phyloP scores from a whole-genome alignment of 192 early-diverging fungal genomes.

The Mortierella alpina region DNA sequence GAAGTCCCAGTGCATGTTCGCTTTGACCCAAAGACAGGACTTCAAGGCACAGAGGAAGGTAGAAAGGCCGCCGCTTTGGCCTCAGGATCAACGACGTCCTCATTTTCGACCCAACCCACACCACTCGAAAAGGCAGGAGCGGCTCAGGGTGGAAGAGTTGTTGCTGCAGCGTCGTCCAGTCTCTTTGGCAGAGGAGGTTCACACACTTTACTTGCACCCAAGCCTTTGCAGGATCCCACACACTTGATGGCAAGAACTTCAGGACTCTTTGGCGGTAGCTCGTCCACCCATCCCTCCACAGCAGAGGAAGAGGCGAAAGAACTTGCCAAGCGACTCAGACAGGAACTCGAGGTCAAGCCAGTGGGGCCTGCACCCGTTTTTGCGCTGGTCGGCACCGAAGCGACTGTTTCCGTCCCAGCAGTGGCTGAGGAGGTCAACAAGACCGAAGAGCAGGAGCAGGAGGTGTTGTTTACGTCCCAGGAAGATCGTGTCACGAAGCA shows the following conservation, averaged over 20 bases:
- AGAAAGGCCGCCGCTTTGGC: neutral
- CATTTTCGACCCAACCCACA: neutral
- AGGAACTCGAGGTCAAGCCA: slow-evolving; percentile 20
- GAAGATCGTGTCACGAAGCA: slow-evolving; percentile 38
- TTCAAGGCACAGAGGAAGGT: slow-evolving; percentile 28
- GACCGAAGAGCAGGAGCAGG: neutral
- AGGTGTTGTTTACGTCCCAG: slow-evolving; percentile 28
- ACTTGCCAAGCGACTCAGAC: slow-evolving; percentile 31
- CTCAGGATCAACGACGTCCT: neutral
- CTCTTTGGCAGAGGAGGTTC: slow-evolving; percentile 21
- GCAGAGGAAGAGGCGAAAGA: slow-evolving; percentile 27
- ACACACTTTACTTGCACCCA: neutral
- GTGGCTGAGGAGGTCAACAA: neutral
- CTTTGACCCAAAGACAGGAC: slow-evolving; percentile 46
- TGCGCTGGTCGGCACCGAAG: slow-evolving; percentile 12
- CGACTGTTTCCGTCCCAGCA: no score
- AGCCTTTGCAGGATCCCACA: slow-evolving; percentile 19
- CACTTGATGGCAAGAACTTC: slow-evolving; percentile 23
- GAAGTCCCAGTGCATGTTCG: slow-evolving; percentile 38
- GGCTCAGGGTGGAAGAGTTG: slow-evolving; percentile 9
- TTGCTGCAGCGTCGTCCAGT: slow-evolving; percentile 19
- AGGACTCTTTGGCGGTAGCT: slow-evolving; percentile 18
- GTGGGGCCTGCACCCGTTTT: slow-evolving; percentile 20
- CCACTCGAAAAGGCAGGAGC: slow-evolving; percentile 11
- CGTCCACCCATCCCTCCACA: neutral